Evolutionary conservation across 805 yeast species (phyloP).

Genomic region (Saccharomycopsis vini): DNA sequence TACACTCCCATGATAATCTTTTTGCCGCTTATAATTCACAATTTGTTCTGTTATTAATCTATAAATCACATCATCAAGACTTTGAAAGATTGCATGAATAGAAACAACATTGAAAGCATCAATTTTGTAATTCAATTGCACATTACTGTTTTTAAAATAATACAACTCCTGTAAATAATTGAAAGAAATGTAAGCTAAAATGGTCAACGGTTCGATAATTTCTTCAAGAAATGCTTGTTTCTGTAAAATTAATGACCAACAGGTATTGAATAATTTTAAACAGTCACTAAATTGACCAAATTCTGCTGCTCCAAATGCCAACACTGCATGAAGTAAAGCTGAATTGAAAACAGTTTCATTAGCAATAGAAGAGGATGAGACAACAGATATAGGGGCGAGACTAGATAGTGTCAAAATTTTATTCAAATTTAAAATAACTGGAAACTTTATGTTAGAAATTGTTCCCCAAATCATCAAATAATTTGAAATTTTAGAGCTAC

Average conservation of each 20-base stretch:
- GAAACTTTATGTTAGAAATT: constrained; percentile 19
- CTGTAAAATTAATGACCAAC: constrained; percentile 33
- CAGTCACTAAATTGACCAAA: constrained; percentile 29
- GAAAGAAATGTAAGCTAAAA: constrained; percentile 36
- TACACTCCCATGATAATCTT: constrained; percentile 43
- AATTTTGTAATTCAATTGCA: neutral
- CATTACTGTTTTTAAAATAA: constrained; percentile 8
- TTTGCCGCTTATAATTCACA: constrained; percentile 5
- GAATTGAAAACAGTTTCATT: constrained; percentile 23
- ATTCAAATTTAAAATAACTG: constrained; percentile 18
- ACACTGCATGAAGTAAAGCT: constrained; percentile 34
- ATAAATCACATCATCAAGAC: constrained; percentile 38
- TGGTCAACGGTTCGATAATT: constrained; percentile 38
- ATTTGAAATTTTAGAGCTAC: constrained; percentile 15
- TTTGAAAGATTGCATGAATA: constrained; percentile 39
- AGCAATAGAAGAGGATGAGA: neutral
- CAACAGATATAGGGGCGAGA: neutral
- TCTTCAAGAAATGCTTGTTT: constrained; percentile 26
- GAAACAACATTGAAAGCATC: constrained; percentile 24
- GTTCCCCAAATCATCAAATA: constrained; percentile 20
- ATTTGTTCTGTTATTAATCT: constrained; percentile 32
- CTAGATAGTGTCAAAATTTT: constrained; percentile 15
- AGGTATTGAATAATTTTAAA: constrained; percentile 32
- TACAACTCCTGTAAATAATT: constrained; percentile 27
- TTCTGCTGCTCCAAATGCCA: constrained; percentile 38